A percentile compares a stretch with the other conserved stretches of the same genome.
phyloP scores from a whole-genome alignment of 495 filamentous ascomycete species.

The Penicillium subrubescens region DNA sequence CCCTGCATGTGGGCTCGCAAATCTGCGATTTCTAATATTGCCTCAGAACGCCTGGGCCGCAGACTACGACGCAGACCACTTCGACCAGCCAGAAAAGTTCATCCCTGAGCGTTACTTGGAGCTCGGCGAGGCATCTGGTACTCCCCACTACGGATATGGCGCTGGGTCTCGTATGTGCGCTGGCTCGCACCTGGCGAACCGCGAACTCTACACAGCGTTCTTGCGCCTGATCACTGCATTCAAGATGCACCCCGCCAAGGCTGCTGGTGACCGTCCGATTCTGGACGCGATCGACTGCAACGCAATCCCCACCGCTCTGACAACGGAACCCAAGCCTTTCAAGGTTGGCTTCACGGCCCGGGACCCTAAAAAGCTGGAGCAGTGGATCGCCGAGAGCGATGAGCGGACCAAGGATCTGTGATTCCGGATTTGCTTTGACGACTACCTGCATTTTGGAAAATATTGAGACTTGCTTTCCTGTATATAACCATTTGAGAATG shows the following conservation, averaged over 20 bases:
- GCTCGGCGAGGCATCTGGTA: constrained; percentile 56
- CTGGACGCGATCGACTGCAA: constrained; percentile 66
- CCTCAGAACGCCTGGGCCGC: constrained; percentile 67
- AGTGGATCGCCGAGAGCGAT: constrained; percentile 59
- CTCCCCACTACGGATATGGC: constrained; percentile 71
- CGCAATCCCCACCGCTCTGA: constrained; percentile 63
- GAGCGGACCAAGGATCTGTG: constrained; percentile 59
- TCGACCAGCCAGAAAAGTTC: constrained; percentile 60
- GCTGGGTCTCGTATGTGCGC: constrained; percentile 73
- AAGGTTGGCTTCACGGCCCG: constrained; percentile 57
- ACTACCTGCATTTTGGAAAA: background rate
- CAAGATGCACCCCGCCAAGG: constrained; percentile 46
- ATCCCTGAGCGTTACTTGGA: constrained; percentile 68
- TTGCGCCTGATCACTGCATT: constrained; percentile 70
- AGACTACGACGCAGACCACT: constrained; percentile 68
- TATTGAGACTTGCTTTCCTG: background rate
- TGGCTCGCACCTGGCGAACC: constrained; percentile 69
- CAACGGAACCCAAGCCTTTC: constrained; percentile 72
- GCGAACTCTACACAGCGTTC: constrained; percentile 69
- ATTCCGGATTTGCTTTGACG: background rate
- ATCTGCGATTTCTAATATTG: background rate
- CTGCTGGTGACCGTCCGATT: constrained; percentile 51
- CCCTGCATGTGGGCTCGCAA: background rate
- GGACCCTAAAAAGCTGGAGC: constrained; percentile 43
- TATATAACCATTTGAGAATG: background rate